Conservation (phyloP, 2,329 filamentous ascomycete genomes). For the Delphinella strobiligena region DNA sequence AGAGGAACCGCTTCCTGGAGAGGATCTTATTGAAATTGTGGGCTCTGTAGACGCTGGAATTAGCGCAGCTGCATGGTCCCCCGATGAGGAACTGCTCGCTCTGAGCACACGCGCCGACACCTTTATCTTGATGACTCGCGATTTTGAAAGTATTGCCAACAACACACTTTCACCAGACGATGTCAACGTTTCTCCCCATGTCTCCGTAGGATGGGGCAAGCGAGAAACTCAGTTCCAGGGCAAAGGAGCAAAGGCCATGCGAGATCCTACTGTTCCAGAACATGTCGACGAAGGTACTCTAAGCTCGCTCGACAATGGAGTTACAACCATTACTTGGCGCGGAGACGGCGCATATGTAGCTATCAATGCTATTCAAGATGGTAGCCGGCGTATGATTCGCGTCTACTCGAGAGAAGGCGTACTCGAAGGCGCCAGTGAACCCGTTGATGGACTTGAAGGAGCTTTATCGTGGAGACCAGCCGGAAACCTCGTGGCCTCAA, state of each 20-base stretch:
- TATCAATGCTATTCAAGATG: constrained; percentile 61
- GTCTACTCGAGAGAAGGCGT: constrained; percentile 84
- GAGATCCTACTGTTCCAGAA: constrained; percentile 91
- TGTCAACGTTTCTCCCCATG: constrained; percentile 78
- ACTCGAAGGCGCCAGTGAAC: constrained; percentile 87
- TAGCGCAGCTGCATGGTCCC: constrained; percentile 80
- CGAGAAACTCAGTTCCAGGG: constrained; percentile 97
- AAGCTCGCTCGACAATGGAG: constrained; percentile 60
- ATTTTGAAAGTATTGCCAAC: constrained; percentile 74
- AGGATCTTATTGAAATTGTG: constrained; percentile 85
- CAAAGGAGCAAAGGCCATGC: constrained; percentile 70
- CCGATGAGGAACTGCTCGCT: constrained; percentile 81
- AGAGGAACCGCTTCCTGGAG: constrained; percentile 53
- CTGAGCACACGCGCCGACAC: constrained; percentile 71
- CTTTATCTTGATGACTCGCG: constrained; percentile 82
- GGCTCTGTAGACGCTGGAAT: constrained; percentile 91
- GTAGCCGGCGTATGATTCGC: constrained; percentile 64
- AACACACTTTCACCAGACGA: constrained; percentile 62
- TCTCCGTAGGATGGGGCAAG: constrained; percentile 73
- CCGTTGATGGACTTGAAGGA: constrained; percentile 81
- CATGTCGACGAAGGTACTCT: constrained; percentile 73
- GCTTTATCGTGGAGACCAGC: constrained; percentile 82
- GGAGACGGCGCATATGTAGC: constrained; percentile 88
- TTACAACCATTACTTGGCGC: constrained; percentile 74
- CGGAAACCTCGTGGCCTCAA: constrained; percentile 80